Conservation (phyloP, 768 basidiomycete species). For the Podaxis sp. region DNA sequence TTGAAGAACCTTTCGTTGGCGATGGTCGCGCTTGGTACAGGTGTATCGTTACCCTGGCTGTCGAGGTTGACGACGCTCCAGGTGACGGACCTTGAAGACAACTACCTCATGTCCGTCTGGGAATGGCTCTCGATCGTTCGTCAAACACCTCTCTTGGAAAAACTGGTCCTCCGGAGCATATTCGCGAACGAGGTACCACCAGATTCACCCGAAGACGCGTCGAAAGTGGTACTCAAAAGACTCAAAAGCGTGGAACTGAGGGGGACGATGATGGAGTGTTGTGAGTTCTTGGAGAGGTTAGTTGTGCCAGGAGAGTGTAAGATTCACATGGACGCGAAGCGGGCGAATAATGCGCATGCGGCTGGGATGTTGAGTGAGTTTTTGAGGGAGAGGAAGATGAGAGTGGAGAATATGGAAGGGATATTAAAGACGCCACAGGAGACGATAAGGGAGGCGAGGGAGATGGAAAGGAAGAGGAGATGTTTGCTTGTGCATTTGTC, state of each 20-base stretch:
- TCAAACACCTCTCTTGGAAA: constrained; percentile 6
- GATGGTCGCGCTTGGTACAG: constrained; percentile 1
- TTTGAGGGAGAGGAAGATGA: constrained; percentile 9
- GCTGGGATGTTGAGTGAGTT: neutral
- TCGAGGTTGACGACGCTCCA: constrained; percentile 4
- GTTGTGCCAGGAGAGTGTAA: constrained; percentile 9
- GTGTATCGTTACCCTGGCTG: constrained; percentile 1
- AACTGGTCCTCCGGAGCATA: neutral
- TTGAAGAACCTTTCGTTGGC: constrained; percentile 9
- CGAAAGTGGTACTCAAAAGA: constrained; percentile 7
- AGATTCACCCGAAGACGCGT: neutral
- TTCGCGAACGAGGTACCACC: constrained; percentile 5
- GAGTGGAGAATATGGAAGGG: constrained; percentile 13
- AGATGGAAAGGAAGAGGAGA: neutral
- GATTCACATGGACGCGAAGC: constrained; percentile 6
- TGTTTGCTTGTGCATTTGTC: constrained; percentile 5
- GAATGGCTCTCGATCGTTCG: constrained; percentile 8
- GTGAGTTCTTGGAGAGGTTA: constrained; percentile 9
- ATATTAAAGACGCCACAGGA: constrained; percentile 11
- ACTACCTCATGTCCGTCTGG: constrained; percentile 8
- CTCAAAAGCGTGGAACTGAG: constrained; percentile 1
- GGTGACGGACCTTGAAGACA: constrained; percentile 9
- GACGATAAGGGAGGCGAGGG: neutral
- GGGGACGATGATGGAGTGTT: constrained; percentile 10
- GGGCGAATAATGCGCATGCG: constrained; percentile 14